Evolutionary conservation across 306 rosid genomes (phyloP).

Genomic region (Prunus armeniaca): DNA sequence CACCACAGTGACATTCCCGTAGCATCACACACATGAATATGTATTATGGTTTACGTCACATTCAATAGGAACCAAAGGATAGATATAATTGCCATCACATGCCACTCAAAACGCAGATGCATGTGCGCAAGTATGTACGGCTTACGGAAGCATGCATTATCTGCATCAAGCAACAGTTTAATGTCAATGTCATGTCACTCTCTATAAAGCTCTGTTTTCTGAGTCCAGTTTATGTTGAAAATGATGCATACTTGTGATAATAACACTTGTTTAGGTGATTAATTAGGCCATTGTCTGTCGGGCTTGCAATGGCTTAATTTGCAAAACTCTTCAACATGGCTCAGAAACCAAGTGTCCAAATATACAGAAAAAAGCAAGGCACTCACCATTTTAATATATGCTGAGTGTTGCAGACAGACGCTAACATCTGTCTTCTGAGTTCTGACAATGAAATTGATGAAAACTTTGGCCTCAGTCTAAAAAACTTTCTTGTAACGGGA

Average conservation of each 20-base stretch:
- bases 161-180: background rate
- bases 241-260: background rate
- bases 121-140: slow-evolving; percentile 5
- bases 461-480: background rate
- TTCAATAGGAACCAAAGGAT: background rate
- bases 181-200: background rate
- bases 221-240: background rate
- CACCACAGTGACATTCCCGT: too few species aligned
- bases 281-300: background rate
- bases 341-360: background rate
- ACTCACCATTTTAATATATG: background rate
- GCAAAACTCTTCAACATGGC: background rate
- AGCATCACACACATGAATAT: slow-evolving; percentile 9
- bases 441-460: background rate
- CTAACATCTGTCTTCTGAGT: background rate
- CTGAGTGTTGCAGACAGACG: background rate
- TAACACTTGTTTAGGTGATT: background rate
- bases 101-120: slow-evolving; percentile 11
- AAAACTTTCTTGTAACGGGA: too few species aligned
- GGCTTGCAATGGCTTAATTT: background rate
- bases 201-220: background rate
- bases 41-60: slow-evolving; percentile 22
- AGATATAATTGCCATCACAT: slow-evolving; percentile 14
- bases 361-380: background rate
- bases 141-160: background rate